These are phyloP conservation scores for Coniochaeta ligniaria DNA, from an alignment of 2,329 filamentous ascomycete species.

Conservation along the genomic window DNA sequence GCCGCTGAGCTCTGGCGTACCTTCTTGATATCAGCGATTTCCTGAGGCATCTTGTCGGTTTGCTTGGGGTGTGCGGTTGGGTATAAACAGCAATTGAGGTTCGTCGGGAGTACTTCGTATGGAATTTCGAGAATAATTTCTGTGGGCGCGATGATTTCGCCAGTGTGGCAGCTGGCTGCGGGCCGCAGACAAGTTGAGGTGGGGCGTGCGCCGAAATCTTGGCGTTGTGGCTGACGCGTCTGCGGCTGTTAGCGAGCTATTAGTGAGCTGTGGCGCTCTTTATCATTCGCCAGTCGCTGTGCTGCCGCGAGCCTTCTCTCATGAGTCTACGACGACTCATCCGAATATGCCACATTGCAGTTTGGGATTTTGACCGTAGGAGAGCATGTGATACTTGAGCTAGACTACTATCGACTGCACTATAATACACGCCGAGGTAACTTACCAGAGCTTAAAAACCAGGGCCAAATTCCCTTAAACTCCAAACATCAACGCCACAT, in stretches of 20 bases:
- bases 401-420: neutral
- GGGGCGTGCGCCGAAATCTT: neutral
- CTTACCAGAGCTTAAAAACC: neutral
- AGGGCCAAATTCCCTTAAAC: neutral
- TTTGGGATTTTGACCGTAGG: neutral
- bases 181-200: neutral
- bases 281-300: neutral
- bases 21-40: constrained; percentile 97
- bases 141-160: constrained; percentile 12
- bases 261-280: neutral
- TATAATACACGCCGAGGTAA: neutral
- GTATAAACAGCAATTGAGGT: constrained; percentile 10
- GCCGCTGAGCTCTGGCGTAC: constrained; percentile 28
- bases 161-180: neutral
- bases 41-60: constrained; percentile 86
- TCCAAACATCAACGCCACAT: neutral
- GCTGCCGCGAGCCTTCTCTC: neutral
- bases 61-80: constrained; percentile 17
- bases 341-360: constrained; percentile 1
- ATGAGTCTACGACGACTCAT: neutral
- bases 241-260: neutral
- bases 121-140: constrained; percentile 16
- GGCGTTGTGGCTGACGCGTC: constrained; percentile 8
- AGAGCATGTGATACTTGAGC: neutral
- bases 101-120: constrained; percentile 7